These are phyloP conservation scores for Encephalitozoon intestinalis DNA, from an alignment of 371 early-diverging fungal genomes.

Conservation along the genomic window DNA sequence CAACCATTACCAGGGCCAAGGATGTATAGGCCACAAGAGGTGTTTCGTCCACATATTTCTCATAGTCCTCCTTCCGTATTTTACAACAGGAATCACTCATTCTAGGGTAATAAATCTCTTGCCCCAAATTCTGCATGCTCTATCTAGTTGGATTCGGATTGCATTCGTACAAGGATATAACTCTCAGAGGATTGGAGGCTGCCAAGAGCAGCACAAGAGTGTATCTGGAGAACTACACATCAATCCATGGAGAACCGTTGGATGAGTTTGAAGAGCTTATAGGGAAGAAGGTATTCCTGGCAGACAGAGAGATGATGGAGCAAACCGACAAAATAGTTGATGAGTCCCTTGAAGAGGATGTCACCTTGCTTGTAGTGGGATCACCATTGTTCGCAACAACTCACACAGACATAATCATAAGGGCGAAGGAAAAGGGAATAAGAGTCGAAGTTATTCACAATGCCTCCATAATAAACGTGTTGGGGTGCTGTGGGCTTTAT, in stretches of 20 bases:
- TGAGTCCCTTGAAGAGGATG: slow-evolving; percentile 73
- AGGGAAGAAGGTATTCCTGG: slow-evolving; percentile 71
- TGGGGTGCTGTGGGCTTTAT: slow-evolving; percentile 91
- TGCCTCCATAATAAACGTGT: slow-evolving; percentile 93
- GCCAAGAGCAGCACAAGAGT: slow-evolving; percentile 74
- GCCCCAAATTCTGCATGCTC: slow-evolving; percentile 64
- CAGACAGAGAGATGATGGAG: slow-evolving; percentile 92
- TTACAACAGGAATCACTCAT: not conserved
- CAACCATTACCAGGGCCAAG: not conserved
- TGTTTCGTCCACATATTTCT: not conserved
- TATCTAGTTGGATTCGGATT: slow-evolving; percentile 90
- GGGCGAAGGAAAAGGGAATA: slow-evolving; percentile 76
- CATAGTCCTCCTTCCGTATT: not conserved
- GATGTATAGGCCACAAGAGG: not conserved
- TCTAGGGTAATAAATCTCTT: not conserved
- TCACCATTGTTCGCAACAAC: slow-evolving; percentile 94
- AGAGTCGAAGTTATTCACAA: slow-evolving; percentile 83
- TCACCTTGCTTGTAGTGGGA: slow-evolving; percentile 93
- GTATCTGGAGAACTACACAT: slow-evolving; percentile 96
- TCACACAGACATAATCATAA: slow-evolving; percentile 86
- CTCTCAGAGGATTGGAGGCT: slow-evolving; percentile 67
- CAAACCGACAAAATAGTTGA: slow-evolving; percentile 76
- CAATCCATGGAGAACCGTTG: slow-evolving; percentile 65
- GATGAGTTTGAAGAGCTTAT: slow-evolving; percentile 70
- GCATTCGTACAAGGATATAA: slow-evolving; percentile 70